Evolutionary conservation across 495 filamentous ascomycete genomes (phyloP).

Genomic region (Lichenothelia convexa): DNA sequence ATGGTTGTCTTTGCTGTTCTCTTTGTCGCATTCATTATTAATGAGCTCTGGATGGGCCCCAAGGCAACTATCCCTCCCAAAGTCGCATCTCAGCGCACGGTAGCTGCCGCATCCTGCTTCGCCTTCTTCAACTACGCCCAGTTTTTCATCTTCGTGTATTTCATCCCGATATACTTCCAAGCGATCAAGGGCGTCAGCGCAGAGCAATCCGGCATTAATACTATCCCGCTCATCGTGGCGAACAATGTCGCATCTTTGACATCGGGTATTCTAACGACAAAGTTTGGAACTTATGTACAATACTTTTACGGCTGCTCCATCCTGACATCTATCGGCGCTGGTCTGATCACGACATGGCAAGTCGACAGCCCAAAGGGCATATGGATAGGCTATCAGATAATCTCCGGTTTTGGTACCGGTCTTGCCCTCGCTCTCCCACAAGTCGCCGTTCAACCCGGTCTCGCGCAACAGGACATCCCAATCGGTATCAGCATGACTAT

Average conservation of each 20-base stretch:
- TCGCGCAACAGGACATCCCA: constrained; percentile 41
- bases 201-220: constrained; percentile 2
- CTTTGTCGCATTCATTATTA: not conserved
- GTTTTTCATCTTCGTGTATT: constrained; percentile 14
- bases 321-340: constrained; percentile 18
- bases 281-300: constrained; percentile 25
- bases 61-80: constrained; percentile 22
- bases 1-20: constrained; percentile 5
- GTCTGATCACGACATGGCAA: constrained; percentile 17
- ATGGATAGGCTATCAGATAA: constrained; percentile 22
- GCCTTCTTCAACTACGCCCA: constrained; percentile 25
- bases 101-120: constrained; percentile 7
- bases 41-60: constrained; percentile 3
- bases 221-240: constrained; percentile 17
- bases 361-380: constrained; percentile 6
- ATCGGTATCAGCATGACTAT: constrained; percentile 36
- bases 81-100: constrained; percentile 19
- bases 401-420: constrained; percentile 24
- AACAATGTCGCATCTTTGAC: constrained; percentile 13
- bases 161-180: constrained; percentile 1
- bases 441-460: constrained; percentile 51
- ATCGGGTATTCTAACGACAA: constrained; percentile 9
- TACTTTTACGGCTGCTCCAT: constrained; percentile 16
- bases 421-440: constrained; percentile 13
- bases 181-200: not conserved